A percentile compares a stretch with the other conserved stretches of the same genome.
phyloP scores from a whole-genome alignment of 345 rosid species.

The Pistacia atlantica region DNA sequence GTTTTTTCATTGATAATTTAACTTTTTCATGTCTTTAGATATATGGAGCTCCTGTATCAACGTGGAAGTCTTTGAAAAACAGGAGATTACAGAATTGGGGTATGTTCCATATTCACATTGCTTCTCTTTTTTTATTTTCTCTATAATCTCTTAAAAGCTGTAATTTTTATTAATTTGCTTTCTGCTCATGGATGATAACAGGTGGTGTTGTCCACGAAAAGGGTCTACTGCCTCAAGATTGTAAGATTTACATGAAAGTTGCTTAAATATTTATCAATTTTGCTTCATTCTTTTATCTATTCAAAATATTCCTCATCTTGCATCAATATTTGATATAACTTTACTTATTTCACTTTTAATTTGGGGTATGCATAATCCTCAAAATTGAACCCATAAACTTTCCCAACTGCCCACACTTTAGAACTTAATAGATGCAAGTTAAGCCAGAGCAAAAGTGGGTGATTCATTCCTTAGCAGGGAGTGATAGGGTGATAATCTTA shows the following conservation, averaged over 20 bases:
- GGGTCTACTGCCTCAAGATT: conserved; percentile 86
- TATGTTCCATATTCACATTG: conserved; percentile 25
- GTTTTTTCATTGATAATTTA: neutral
- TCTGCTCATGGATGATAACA: conserved; percentile 33
- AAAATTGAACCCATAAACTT: neutral
- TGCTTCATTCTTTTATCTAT: neutral
- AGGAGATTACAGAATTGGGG: conserved; percentile 96
- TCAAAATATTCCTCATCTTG: too few species aligned
- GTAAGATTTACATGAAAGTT: conserved; percentile 47
- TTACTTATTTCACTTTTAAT: too few species aligned
- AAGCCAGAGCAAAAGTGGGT: neutral
- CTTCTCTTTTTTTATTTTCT: neutral
- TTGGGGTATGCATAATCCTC: neutral
- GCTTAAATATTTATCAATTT: neutral
- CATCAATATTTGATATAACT: too few species aligned
- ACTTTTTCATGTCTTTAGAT: conserved; percentile 38
- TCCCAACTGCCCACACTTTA: neutral
- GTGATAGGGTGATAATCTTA: neutral
- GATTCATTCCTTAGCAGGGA: neutral
- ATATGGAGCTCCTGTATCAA: conserved; percentile 65
- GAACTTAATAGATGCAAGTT: neutral
- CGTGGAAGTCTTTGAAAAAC: conserved; percentile 87
- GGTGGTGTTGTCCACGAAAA: conserved; percentile 98
- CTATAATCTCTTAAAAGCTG: conserved; percentile 11
- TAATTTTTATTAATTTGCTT: neutral